Conservation (phyloP, 371 early-diverging fungal genomes). For the Mucor indicus region DNA sequence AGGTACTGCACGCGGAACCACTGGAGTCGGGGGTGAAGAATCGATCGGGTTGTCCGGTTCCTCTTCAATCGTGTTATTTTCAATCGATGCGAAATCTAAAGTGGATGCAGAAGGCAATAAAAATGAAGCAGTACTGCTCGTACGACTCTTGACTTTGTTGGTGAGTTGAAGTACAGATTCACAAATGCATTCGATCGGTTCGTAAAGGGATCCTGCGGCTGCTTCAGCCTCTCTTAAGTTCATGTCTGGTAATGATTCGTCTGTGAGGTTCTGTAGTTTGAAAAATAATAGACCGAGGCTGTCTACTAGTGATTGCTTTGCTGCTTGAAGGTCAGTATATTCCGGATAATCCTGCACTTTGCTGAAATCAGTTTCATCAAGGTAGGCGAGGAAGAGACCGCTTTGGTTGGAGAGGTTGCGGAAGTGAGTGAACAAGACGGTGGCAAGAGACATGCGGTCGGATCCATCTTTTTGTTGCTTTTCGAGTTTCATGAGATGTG, state of each 20-base stretch:
- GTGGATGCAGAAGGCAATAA: too few relatives aligned
- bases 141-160: slow-evolving; percentile 9
- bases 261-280: slow-evolving; percentile 57
- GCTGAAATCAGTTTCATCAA: slow-evolving; percentile 26
- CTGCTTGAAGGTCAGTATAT: slow-evolving; percentile 2
- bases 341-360: slow-evolving; percentile 9
- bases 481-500: not conserved
- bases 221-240: slow-evolving; percentile 12
- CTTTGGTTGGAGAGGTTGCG: slow-evolving; percentile 39
- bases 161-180: slow-evolving; percentile 12
- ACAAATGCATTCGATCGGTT: slow-evolving; percentile 19
- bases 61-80: too few relatives aligned
- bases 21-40: too few relatives aligned
- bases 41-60: too few relatives aligned
- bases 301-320: slow-evolving; percentile 47
- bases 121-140: slow-evolving; percentile 13
- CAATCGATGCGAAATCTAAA: too few relatives aligned
- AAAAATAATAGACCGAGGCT: slow-evolving; percentile 62
- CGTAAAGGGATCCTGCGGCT: slow-evolving; percentile 14
- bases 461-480: not conserved
- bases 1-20: too few relatives aligned
- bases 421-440: slow-evolving; percentile 49
- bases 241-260: slow-evolving; percentile 2
- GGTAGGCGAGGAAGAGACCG: slow-evolving; percentile 24
- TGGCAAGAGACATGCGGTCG: slow-evolving; percentile 13